A percentile compares a stretch with the other conserved stretches of the same genome.
phyloP scores from a whole-genome alignment of 108 stramenopile species.

The Chaetoceros tenuissimus region DNA sequence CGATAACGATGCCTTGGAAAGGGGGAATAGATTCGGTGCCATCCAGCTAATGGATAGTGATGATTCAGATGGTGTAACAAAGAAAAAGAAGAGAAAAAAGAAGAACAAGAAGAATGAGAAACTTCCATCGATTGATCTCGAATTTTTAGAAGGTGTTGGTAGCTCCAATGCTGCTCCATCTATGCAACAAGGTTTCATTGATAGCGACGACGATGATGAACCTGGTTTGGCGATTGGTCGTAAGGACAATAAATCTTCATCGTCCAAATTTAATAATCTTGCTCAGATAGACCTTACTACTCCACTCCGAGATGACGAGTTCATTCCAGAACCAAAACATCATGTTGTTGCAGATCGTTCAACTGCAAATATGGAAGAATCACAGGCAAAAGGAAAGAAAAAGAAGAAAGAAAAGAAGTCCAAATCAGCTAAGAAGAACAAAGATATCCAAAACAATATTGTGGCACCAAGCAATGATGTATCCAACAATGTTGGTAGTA shows the following conservation, averaged over 20 bases:
- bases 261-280: slow-evolving; percentile 36
- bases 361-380: background rate
- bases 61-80: slow-evolving; percentile 38
- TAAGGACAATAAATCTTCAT: background rate
- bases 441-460: slow-evolving; percentile 6
- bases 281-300: slow-evolving; percentile 77
- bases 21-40: slow-evolving; percentile 41
- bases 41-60: slow-evolving; percentile 57
- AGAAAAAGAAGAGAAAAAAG: slow-evolving; percentile 32
- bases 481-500: slow-evolving; percentile 18
- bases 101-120: slow-evolving; percentile 53
- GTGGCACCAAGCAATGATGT: slow-evolving; percentile 2
- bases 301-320: slow-evolving; percentile 77
- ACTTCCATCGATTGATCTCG: slow-evolving; percentile 4
- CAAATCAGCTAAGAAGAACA: slow-evolving; percentile 15
- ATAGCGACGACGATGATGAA: slow-evolving; percentile 51
- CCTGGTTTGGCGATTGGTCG: background rate
- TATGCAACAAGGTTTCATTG: slow-evolving; percentile 20
- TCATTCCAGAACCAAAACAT: slow-evolving; percentile 71
- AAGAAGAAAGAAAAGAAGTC: slow-evolving; percentile 53
- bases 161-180: background rate
- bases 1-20: slow-evolving; percentile 7
- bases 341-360: slow-evolving; percentile 47
- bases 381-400: slow-evolving; percentile 9
- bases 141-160: background rate